Evolutionary conservation across 2,329 filamentous ascomycete species (phyloP), one percentile per base, ranked within the genome.

Genomic region (Aspergillus ruber): DNA sequence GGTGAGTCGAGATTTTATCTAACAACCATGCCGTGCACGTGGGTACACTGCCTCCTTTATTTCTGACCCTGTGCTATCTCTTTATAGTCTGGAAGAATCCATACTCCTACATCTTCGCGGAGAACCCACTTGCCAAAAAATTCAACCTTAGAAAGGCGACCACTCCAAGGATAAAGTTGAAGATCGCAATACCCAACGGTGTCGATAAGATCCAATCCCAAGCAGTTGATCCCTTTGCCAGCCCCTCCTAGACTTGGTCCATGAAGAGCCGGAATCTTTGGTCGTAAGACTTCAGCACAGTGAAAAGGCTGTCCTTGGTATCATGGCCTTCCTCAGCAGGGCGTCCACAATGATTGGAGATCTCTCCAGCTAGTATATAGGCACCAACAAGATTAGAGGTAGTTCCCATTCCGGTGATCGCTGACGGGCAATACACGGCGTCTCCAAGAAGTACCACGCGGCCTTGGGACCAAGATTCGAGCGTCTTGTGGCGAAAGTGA

Each of bases 361-460:
- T 56, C 44, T 71, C 79, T 1, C 80, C 80, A 0, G 79, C 80
- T 3, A 84, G 66, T 2, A 81, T 60, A 55, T 82, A 83, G 0
- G 76, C 75, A 0, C 68, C 69, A 1, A 62, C 52, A 10, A 73
- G 48, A 1, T 56, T 63, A 3, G 56, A 54, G 6, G 55, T 64
- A 0, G 69, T 71, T 0, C 69, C 69, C 23, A 58, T 54, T 10
- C 68, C 71, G 0, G 61, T 69, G 8, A 59, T 55, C 3, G 63
- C 59, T 2, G 60, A 58, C 1, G 58, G 51, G 20, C 50, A 55
- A 49, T 70, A 70, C 1, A 60, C 70, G 1, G 70, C 68, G 51
- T 73, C 70, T 3, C 70, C 70, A 18, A 72, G 56, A 6, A 72
- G 54, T 1, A 63, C 67, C 32, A 72, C 57, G 0, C 78, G 72